Evolutionary conservation across 108 stramenopile genomes (phyloP).

Genomic region (Pseudonitzschia multiseries): DNA sequence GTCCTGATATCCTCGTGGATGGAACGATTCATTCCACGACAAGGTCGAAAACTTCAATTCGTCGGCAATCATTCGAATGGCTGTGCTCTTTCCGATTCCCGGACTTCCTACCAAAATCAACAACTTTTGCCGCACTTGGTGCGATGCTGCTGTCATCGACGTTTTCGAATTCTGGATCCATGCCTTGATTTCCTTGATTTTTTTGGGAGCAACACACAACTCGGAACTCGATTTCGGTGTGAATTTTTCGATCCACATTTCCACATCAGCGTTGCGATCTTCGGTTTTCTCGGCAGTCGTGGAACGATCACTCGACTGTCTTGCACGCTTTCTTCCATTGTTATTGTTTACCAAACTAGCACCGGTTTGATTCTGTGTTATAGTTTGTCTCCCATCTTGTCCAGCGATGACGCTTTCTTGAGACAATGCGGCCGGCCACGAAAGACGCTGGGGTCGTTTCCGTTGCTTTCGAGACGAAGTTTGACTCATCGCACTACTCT

Average conservation of each 20-base stretch:
- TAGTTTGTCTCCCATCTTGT: not conserved
- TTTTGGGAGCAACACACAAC: conserved; percentile 83
- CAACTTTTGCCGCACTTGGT: conserved; percentile 31
- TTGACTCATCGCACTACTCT: conserved; percentile 3
- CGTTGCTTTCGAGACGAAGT: conserved; percentile 9
- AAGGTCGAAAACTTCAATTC: conserved; percentile 52
- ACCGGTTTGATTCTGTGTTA: not conserved
- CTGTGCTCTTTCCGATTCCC: conserved; percentile 80
- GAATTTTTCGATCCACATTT: conserved; percentile 70
- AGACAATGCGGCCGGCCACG: conserved; percentile 25
- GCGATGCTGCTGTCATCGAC: not conserved
- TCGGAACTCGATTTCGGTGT: conserved; percentile 49
- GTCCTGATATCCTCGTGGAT: conserved; percentile 24
- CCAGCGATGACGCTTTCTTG: not conserved
- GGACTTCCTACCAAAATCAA: conserved; percentile 77
- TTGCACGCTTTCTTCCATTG: conserved; percentile 20
- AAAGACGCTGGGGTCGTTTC: conserved; percentile 27
- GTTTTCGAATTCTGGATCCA: conserved; percentile 41
- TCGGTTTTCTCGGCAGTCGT: not conserved
- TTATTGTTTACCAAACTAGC: not conserved
- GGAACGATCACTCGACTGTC: conserved; percentile 2
- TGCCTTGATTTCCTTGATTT: conserved; percentile 60
- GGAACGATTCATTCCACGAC: conserved; percentile 73
- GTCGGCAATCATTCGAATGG: conserved; percentile 50
- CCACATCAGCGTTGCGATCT: not conserved